Conservation (phyloP, 805 yeast species). For the Starmerella apis region DNA sequence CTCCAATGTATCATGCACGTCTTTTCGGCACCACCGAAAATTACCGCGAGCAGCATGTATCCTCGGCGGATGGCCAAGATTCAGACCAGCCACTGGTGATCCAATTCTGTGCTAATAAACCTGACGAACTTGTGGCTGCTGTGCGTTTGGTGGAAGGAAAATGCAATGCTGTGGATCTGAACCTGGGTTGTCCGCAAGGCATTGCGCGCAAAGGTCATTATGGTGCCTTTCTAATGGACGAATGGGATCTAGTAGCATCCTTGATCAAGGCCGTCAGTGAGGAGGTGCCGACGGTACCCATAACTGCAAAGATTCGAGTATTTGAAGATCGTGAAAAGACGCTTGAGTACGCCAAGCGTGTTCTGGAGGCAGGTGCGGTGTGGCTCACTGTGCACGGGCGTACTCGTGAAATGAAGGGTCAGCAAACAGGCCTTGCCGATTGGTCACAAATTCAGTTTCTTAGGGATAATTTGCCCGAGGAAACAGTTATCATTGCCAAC, state of each 20-base stretch:
- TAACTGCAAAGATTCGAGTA: conserved; percentile 90
- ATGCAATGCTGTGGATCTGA: conserved; percentile 93
- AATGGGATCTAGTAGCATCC: conserved; percentile 72
- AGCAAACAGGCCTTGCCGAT: conserved; percentile 87
- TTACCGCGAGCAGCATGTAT: conserved; percentile 62
- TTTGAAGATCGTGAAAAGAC: conserved; percentile 77
- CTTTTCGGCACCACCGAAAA: conserved; percentile 75
- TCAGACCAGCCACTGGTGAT: conserved; percentile 80
- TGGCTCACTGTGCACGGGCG: conserved; percentile 91
- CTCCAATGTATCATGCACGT: conserved; percentile 95
- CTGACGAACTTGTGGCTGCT: conserved; percentile 69
- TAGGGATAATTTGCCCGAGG: conserved; percentile 66
- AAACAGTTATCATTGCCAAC: conserved; percentile 83
- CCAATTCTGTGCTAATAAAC: conserved; percentile 95
- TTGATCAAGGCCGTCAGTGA: conserved; percentile 65
- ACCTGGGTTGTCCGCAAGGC: conserved; percentile 97
- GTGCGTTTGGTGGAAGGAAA: conserved; percentile 68
- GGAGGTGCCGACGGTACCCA: conserved; percentile 63
- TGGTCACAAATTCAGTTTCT: conserved; percentile 71
- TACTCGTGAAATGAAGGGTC: conserved; percentile 96
- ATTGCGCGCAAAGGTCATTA: conserved; percentile 91
- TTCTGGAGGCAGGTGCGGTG: conserved; percentile 88
- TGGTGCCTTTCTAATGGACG: conserved; percentile 94
- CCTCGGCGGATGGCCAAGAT: conserved; percentile 58
- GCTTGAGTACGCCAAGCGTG: conserved; percentile 77